Evolutionary conservation across 495 filamentous ascomycete genomes (phyloP).

Genomic region (Amorphotheca resinae): DNA sequence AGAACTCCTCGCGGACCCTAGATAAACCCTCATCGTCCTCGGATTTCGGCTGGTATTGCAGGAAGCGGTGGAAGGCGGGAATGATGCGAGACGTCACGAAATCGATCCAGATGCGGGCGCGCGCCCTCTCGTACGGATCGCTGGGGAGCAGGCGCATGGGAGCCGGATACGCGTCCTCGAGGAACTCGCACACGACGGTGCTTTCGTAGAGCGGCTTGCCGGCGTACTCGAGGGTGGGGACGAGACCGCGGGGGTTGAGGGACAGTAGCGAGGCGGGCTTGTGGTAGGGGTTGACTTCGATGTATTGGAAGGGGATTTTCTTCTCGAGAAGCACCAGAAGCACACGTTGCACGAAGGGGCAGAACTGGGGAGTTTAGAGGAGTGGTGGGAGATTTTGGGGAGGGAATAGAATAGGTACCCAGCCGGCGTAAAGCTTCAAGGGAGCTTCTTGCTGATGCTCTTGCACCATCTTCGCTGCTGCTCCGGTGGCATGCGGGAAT

Average conservation of each 20-base stretch:
- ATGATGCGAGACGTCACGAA: slow-evolving; percentile 51
- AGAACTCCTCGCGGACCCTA: slow-evolving; percentile 33
- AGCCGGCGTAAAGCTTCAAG: slow-evolving; percentile 52
- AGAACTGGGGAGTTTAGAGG: slow-evolving; percentile 25
- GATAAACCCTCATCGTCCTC: slow-evolving; percentile 23
- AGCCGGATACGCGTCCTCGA: slow-evolving; percentile 51
- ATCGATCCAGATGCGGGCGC: slow-evolving; percentile 55
- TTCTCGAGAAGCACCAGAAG: slow-evolving; percentile 62
- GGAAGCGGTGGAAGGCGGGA: slow-evolving; percentile 48
- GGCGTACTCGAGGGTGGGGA: slow-evolving; percentile 47
- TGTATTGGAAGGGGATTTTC: slow-evolving; percentile 56
- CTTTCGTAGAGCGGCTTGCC: slow-evolving; percentile 53
- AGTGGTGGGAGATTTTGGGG: neutral
- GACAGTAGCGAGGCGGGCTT: slow-evolving; percentile 49
- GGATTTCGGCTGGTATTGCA: slow-evolving; percentile 48
- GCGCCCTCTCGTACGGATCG: slow-evolving; percentile 44
- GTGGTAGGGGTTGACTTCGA: slow-evolving; percentile 57
- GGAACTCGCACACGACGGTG: slow-evolving; percentile 53
- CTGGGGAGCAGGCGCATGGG: slow-evolving; percentile 34
- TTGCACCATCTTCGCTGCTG: slow-evolving; percentile 35
- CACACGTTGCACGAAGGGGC: slow-evolving; percentile 48
- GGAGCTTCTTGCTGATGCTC: slow-evolving; percentile 36
- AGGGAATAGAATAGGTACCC: slow-evolving; percentile 39
- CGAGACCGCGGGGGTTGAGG: slow-evolving; percentile 56
- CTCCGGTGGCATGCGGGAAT: slow-evolving; percentile 39